Evolutionary conservation across 2,329 filamentous ascomycete genomes (phyloP).

Genomic region (Lecanoromycetidae sp.): DNA sequence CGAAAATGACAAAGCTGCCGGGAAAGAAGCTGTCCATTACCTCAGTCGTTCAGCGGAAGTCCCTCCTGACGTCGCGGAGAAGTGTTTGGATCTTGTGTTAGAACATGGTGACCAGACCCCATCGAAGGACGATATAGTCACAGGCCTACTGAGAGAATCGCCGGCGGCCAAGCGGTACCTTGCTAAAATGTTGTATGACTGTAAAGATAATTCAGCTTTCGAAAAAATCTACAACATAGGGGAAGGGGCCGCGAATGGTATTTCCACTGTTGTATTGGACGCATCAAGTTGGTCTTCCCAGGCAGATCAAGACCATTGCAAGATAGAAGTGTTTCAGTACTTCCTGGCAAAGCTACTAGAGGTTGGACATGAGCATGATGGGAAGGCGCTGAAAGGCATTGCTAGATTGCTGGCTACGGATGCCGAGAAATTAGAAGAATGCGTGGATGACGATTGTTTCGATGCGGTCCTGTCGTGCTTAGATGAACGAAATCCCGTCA

Average conservation of each 20-base stretch:
- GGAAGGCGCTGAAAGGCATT: constrained; percentile 48
- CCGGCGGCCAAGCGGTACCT: constrained; percentile 32
- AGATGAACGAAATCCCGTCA: constrained; percentile 65
- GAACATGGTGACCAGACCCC: too few relatives aligned
- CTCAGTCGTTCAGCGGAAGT: constrained; percentile 33
- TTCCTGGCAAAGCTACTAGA: constrained; percentile 84
- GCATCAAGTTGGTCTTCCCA: constrained; percentile 35
- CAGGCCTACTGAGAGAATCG: constrained; percentile 34
- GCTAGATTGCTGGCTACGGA: constrained; percentile 46
- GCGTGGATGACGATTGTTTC: constrained; percentile 57
- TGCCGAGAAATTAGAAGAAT: constrained; percentile 35
- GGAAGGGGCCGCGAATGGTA: constrained; percentile 34
- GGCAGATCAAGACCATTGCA: constrained; percentile 31
- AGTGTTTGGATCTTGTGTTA: constrained; percentile 34
- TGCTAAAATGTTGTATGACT: constrained; percentile 29
- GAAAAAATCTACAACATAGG: constrained; percentile 38
- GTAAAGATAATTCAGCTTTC: constrained; percentile 36
- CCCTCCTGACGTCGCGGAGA: constrained; percentile 31
- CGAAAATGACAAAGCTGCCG: constrained; percentile 32
- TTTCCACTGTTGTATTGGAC: constrained; percentile 36
- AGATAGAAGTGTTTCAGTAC: constrained; percentile 43
- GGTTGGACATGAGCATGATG: constrained; percentile 63
- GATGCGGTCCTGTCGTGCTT: constrained; percentile 79
- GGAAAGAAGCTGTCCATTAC: constrained; percentile 33
- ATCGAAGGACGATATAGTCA: constrained; percentile 38